These are phyloP conservation scores for Saccharomycopsis amapae DNA, from an alignment of 805 yeast genomes.

Conservation along the genomic window DNA sequence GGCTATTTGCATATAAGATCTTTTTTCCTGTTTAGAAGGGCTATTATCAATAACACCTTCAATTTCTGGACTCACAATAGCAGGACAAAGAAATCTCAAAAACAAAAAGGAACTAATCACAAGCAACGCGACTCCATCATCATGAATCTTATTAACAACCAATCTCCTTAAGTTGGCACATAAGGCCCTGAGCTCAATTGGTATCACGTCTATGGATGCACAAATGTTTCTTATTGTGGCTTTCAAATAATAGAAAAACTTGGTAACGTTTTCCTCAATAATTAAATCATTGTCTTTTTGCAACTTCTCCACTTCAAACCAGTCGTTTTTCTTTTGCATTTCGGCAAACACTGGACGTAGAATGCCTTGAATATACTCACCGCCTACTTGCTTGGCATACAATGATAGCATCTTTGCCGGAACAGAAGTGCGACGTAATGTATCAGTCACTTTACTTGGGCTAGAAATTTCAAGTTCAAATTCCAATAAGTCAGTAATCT, in stretches of 20 bases:
- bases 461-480: constrained; percentile 21
- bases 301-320: constrained; percentile 60
- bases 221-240: constrained; percentile 51
- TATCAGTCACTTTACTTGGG: constrained; percentile 29
- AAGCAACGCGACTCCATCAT: constrained; percentile 45
- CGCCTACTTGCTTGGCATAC: constrained; percentile 63
- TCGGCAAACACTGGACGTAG: constrained; percentile 53
- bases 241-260: constrained; percentile 50
- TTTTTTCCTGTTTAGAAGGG: constrained; percentile 38
- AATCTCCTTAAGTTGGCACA: constrained; percentile 49
- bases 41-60: constrained; percentile 29
- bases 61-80: constrained; percentile 77
- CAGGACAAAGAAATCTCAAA: constrained; percentile 78
- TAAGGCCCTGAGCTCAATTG: constrained; percentile 67
- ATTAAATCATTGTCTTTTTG: constrained; percentile 26
- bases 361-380: constrained; percentile 44
- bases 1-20: constrained; percentile 73
- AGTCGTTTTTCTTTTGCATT: constrained; percentile 41
- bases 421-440: constrained; percentile 73
- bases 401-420: constrained; percentile 72
- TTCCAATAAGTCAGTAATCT: constrained; percentile 19
- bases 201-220: constrained; percentile 51
- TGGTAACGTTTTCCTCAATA: constrained; percentile 27
- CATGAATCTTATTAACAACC: constrained; percentile 32
- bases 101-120: constrained; percentile 88